Base-by-base conservation (phyloP, 1,284 basidiomycete genomes). In the Trametes polyzona region DNA sequence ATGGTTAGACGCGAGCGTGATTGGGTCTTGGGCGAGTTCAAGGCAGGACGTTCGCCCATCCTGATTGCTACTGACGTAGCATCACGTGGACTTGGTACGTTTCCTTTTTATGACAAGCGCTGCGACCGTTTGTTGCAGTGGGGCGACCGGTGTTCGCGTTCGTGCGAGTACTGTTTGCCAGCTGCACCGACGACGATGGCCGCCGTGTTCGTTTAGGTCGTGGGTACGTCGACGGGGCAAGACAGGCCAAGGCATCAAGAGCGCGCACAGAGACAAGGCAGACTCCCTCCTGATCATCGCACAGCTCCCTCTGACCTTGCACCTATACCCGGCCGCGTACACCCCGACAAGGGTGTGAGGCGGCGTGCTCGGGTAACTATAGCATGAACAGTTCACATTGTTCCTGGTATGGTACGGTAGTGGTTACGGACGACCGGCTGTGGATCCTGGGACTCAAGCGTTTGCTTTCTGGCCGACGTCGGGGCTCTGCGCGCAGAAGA, bases 81-180 rank as follows among this genome's bases (percentile, higher is more conserved):
- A 64, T 98, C 95, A 73, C 96, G 96, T 88, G 96, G 96, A 88
- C 88, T 99, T 73, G 96, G 96, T 99, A 92, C 82, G 96, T 97
- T 72, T 74, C 73, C 76, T 56, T 55, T 65, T 68, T 61, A 62
- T 62, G 21, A 53, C 68, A 70, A 71, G 74, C 71, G 74, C 74
- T 73, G 64, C 69, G 71, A 67, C 66, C 47, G 59, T 59, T 57
- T 62, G 65, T 68, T 67, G 62, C 63, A 68, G 67, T 63, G 62
- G 60, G 57, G 47, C 53, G 59, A 51, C 52, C 49, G 36, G 60
- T 63, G 51, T 51, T 52, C 53, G 58, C 48, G 43, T 57, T 52
- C 56, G 61, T n/a, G 44, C 50, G 59, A 52, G 52, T 57, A 61
- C 41, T 44, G 55, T 54, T n/a, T 30, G 53, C 55, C 48, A 52